These are phyloP conservation scores for Cronartium quercuum DNA, from an alignment of 1,284 basidiomycete species.

Conservation along the genomic window DNA sequence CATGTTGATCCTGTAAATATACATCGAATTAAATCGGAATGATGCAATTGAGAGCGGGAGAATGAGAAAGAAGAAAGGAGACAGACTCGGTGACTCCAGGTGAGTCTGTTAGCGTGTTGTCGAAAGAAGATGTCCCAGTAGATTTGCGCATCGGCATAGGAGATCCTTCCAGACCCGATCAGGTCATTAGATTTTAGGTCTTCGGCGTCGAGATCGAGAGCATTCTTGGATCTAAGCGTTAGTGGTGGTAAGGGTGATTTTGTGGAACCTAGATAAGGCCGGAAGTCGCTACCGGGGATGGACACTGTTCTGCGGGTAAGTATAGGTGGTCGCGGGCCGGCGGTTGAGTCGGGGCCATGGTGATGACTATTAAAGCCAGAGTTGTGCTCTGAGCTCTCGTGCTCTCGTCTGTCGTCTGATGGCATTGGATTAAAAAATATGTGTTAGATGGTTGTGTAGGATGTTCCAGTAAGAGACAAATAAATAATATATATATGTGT, in stretches of 20 bases:
- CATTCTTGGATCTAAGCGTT: neutral
- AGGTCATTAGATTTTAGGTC: neutral
- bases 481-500: no score
- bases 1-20: neutral
- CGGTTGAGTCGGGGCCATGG: no score
- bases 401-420: no score
- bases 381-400: no score
- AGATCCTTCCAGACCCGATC: neutral
- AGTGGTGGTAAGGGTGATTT: neutral
- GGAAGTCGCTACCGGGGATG: slow-evolving; percentile 8
- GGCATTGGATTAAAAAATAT: no score
- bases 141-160: neutral
- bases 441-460: no score
- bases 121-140: slow-evolving; percentile 5
- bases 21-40: neutral
- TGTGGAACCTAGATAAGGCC: neutral
- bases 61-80: neutral
- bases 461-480: no score
- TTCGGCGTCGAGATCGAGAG: no score
- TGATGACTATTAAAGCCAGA: no score
- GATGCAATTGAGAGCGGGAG: neutral
- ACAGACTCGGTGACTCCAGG: slow-evolving; percentile 11
- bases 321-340: neutral
- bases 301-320: neutral
- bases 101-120: slow-evolving; percentile 12